Percentiles rank a stretch among this genome's conserved stretches.
Conservation (phyloP, 1,284 basidiomycete species). For the Ganoderma sinense region DNA sequence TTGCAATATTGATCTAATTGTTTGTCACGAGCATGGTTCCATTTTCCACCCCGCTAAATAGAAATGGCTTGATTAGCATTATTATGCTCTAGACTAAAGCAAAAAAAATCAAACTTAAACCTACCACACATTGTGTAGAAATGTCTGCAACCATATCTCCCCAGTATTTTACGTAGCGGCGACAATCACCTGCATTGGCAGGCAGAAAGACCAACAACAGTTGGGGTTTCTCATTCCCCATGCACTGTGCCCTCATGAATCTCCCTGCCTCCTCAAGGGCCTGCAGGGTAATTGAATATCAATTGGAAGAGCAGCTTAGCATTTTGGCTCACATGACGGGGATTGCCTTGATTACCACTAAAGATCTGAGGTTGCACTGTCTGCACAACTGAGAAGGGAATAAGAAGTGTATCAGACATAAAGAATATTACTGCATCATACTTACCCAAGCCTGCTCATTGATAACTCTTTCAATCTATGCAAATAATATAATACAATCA, state of each 20-base stretch:
- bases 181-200: constrained; percentile 27
- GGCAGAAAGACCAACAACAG: constrained; percentile 39
- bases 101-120: constrained; percentile 12
- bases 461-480: background rate
- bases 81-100: background rate
- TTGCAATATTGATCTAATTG: constrained; percentile 52
- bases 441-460: constrained; percentile 20
- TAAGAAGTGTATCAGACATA: background rate
- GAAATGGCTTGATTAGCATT: background rate
- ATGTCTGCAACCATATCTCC: constrained; percentile 45
- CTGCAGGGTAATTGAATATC: background rate
- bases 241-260: background rate
- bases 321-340: constrained; percentile 7
- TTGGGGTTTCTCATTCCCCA: background rate
- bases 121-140: constrained; percentile 42
- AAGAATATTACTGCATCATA: background rate
- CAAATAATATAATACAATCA: background rate
- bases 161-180: constrained; percentile 50
- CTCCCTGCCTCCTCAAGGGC: constrained; percentile 38
- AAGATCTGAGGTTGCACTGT: constrained; percentile 14
- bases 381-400: background rate
- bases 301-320: background rate
- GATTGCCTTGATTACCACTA: constrained; percentile 8
- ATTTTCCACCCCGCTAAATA: constrained; percentile 26
- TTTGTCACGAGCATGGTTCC: constrained; percentile 31